phyloP scores from a whole-genome alignment of 2,329 filamentous ascomycete genomes.

The Botrytis medusae region DNA sequence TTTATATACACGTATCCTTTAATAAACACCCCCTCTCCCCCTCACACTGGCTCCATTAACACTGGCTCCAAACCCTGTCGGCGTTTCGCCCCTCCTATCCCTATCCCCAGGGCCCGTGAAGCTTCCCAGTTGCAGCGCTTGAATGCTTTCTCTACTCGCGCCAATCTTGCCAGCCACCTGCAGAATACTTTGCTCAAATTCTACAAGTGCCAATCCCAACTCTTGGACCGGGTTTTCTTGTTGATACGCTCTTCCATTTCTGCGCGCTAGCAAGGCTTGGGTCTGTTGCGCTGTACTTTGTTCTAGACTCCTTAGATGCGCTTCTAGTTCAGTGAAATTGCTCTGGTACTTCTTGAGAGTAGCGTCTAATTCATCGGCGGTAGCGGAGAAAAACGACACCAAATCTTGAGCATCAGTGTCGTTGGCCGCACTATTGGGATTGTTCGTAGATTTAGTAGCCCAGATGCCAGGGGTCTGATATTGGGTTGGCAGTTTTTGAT shows the following conservation, averaged over 20 bases:
- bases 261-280: slow-evolving; percentile 50
- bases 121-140: slow-evolving; percentile 53
- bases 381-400: slow-evolving; percentile 62
- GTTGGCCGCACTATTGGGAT: slow-evolving; percentile 39
- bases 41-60: background rate
- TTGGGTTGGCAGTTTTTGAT: slow-evolving; percentile 66
- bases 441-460: slow-evolving; percentile 46
- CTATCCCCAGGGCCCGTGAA: slow-evolving; percentile 26
- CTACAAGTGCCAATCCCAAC: slow-evolving; percentile 59
- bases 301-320: slow-evolving; percentile 64
- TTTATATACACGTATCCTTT: background rate
- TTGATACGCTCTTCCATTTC: slow-evolving; percentile 42
- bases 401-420: slow-evolving; percentile 58
- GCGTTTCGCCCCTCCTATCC: background rate
- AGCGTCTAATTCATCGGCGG: slow-evolving; percentile 60
- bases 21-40: slow-evolving; percentile 17
- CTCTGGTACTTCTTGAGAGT: slow-evolving; percentile 58
- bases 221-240: slow-evolving; percentile 50
- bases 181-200: slow-evolving; percentile 65
- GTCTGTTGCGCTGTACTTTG: slow-evolving; percentile 59
- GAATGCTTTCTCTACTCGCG: slow-evolving; percentile 58
- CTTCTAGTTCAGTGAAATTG: slow-evolving; percentile 63
- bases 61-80: background rate
- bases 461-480: slow-evolving; percentile 47
- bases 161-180: slow-evolving; percentile 62